Conservation (phyloP, 2,329 filamentous ascomycete species). For the Paecilomyces sp. region DNA sequence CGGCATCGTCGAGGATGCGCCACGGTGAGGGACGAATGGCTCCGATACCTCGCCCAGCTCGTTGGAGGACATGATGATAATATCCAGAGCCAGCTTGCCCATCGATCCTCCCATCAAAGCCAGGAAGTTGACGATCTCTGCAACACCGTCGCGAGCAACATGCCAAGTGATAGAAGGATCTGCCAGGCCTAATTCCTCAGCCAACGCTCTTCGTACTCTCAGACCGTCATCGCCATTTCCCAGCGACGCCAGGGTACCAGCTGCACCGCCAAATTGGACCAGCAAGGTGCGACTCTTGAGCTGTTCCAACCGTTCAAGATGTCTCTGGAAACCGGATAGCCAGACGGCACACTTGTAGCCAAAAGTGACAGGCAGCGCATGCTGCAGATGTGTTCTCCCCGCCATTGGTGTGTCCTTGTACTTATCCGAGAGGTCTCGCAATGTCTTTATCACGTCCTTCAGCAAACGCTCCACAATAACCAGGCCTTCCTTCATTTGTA, state of each 20-base stretch:
- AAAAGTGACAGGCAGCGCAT: slow-evolving; percentile 51
- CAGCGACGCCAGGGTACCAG: slow-evolving; percentile 48
- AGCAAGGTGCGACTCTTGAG: slow-evolving; percentile 41
- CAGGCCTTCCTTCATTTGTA: slow-evolving; percentile 48
- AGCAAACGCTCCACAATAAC: slow-evolving; percentile 42
- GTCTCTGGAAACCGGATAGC: slow-evolving; percentile 44
- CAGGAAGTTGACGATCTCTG: slow-evolving; percentile 48
- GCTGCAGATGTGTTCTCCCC: slow-evolving; percentile 51
- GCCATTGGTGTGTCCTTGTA: slow-evolving; percentile 51
- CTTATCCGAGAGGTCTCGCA: slow-evolving; percentile 36
- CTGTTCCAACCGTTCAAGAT: slow-evolving; percentile 42
- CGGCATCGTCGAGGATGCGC: slow-evolving; percentile 51
- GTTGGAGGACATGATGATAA: slow-evolving; percentile 53
- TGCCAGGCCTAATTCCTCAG: slow-evolving; percentile 39
- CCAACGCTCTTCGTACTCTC: slow-evolving; percentile 43
- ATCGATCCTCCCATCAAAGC: slow-evolving; percentile 47
- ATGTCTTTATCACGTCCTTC: slow-evolving; percentile 33
- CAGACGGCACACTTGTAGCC: slow-evolving; percentile 53
- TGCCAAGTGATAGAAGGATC: slow-evolving; percentile 53
- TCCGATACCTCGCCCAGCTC: slow-evolving; percentile 50
- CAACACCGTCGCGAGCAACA: slow-evolving; percentile 47
- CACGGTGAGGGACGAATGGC: slow-evolving; percentile 49
- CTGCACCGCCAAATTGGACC: slow-evolving; percentile 52
- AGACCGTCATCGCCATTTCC: slow-evolving; percentile 43
- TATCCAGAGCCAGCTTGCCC: slow-evolving; percentile 50